Base-by-base conservation (phyloP, 2,329 filamentous ascomycete species). In the Purpureocillium lavendulum region DNA sequence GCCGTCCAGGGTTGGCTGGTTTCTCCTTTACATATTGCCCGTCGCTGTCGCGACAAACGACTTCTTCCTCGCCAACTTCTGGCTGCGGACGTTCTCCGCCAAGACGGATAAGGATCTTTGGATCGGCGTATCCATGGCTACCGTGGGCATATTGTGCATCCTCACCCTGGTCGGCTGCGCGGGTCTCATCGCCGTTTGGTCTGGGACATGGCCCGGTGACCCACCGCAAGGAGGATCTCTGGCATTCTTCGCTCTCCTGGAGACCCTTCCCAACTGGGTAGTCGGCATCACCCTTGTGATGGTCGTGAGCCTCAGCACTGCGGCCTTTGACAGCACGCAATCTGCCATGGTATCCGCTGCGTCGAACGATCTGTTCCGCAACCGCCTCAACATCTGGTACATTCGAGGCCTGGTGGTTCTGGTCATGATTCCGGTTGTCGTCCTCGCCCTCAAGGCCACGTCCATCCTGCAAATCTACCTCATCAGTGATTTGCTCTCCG, bases 31-130 rank as follows among this genome's bases (percentile, higher is more conserved):
- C 64, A 90, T 92, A 48, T 71, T 92, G 2, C 84, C 87, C 0
- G 74, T 92, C 6, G 86, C 86, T 33, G 75, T 92, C 47, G 56
- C 89, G 40, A 89, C 85, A 43, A 92, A 90, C 64, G 81, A 89
- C 66, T 89, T 92, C 69, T 92, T 92, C 67, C 69, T 92, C 33
- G 87, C 84, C 26, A 82, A 78, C 48, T 88, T 87, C 61, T 92
- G 86, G 86, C 75, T 90, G 59, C 81, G 86, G 37, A 85, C 85
- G 5, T 92, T 92, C 53, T 82, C 85, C 14, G 84, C 84, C 38
- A 82, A 76, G 58, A 86, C 82, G 0, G 85, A 92, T 67, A 80
- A 73, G 52, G 85, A 90, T 54, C 74, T 92, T 7, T 81, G 77
- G 69, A 69, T 89, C 40, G 87, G 85, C 36, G 73, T 85, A 24